phyloP scores from a whole-genome alignment of 345 rosid species.

The Pelargonium nanum region DNA sequence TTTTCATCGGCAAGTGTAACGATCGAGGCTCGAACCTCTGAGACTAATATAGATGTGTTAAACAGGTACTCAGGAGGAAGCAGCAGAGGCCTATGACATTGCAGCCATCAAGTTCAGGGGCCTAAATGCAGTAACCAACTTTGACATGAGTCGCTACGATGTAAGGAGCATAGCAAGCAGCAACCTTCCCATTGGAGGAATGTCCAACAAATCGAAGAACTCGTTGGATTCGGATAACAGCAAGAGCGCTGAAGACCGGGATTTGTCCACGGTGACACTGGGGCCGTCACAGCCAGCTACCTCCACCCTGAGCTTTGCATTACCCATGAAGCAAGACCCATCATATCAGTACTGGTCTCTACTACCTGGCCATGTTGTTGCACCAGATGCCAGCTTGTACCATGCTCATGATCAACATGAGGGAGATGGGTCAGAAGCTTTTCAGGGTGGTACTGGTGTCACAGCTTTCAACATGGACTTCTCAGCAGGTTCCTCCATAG shows the following conservation, averaged over 20 bases:
- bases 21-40: no score
- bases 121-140: constrained; percentile 79
- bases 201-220: constrained; percentile 33
- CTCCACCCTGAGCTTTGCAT: constrained; percentile 34
- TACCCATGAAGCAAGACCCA: constrained; percentile 58
- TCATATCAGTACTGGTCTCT: constrained; percentile 49
- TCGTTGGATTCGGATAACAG: constrained; percentile 35
- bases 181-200: constrained; percentile 80
- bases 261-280: constrained; percentile 39
- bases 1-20: no score
- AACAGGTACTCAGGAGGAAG: constrained; percentile 89
- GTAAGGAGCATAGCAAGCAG: constrained; percentile 76
- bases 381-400: neutral
- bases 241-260: constrained; percentile 36
- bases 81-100: constrained; percentile 95
- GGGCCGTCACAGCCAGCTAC: constrained; percentile 22
- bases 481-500: constrained; percentile 13
- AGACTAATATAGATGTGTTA: neutral
- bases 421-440: neutral
- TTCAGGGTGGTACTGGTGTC: neutral
- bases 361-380: constrained; percentile 15
- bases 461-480: constrained; percentile 22
- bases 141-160: constrained; percentile 86
- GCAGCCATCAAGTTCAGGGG: constrained; percentile 96
- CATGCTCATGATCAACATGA: neutral